phyloP scores from a whole-genome alignment of 441 rosid species.

The Gossypium laxum region DNA sequence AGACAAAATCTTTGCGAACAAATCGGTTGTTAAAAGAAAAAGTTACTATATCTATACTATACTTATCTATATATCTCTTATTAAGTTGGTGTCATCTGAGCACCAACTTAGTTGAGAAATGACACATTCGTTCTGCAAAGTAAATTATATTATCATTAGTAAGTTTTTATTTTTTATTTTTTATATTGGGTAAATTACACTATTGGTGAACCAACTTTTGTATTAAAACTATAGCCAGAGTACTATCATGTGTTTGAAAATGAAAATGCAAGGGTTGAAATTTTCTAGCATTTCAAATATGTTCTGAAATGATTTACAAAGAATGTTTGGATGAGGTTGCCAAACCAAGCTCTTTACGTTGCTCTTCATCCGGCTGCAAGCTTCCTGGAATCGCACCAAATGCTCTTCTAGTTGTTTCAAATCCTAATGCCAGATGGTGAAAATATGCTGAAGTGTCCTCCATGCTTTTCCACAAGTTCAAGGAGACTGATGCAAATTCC shows the following conservation, averaged over 20 bases:
- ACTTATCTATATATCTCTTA: too few relatives aligned
- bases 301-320: neutral
- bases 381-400: constrained; percentile 91
- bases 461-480: constrained; percentile 33
- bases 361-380: constrained; percentile 74
- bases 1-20: too few relatives aligned
- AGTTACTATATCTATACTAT: too few relatives aligned
- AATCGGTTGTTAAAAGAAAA: too few relatives aligned
- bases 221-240: neutral
- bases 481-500: constrained; percentile 45
- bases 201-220: too few relatives aligned
- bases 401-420: constrained; percentile 55
- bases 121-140: too few relatives aligned
- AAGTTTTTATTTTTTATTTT: too few relatives aligned
- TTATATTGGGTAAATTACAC: too few relatives aligned
- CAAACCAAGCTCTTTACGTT: constrained; percentile 66
- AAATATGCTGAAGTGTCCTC: constrained; percentile 71
- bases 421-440: constrained; percentile 62
- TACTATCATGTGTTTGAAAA: neutral
- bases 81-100: too few relatives aligned
- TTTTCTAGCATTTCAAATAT: neutral
- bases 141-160: too few relatives aligned
- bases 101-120: too few relatives aligned
- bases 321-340: constrained; percentile 11
- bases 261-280: neutral